Evolutionary conservation across 2,329 filamentous ascomycete genomes (phyloP).

Genomic region (Pyricularia grisea): DNA sequence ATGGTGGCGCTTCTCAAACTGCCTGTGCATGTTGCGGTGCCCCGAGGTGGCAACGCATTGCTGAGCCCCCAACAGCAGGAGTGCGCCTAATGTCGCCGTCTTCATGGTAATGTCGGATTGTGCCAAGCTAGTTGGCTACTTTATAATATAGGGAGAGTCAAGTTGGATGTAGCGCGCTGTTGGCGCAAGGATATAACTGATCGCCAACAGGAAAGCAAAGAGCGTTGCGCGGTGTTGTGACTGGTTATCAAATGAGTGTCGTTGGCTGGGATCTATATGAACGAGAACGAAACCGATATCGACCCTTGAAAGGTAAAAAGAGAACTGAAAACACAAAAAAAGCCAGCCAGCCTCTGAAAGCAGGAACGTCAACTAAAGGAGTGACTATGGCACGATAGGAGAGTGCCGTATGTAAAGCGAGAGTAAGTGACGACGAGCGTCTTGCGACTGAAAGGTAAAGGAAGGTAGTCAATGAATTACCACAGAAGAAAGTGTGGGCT

Average conservation of each 20-base stretch:
- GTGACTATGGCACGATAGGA: not conserved
- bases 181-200: not conserved
- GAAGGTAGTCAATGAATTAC: not conserved
- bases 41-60: slow-evolving; percentile 25
- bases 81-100: slow-evolving; percentile 37
- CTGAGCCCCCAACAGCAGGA: slow-evolving; percentile 34
- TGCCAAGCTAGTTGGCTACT: slow-evolving; percentile 2
- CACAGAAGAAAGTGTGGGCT: not conserved
- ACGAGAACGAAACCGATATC: not conserved
- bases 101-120: slow-evolving; percentile 34
- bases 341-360: slow-evolving; percentile 1
- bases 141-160: not conserved
- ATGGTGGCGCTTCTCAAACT: slow-evolving; percentile 21
- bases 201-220: too few relatives aligned
- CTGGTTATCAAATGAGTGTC: not conserved
- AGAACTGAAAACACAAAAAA: not conserved
- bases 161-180: not conserved
- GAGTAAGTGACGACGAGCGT: slow-evolving; percentile 6
- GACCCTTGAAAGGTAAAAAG: not conserved
- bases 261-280: not conserved
- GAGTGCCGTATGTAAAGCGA: not conserved
- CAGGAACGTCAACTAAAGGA: slow-evolving; percentile 2
- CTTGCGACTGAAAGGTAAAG: not conserved
- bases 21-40: slow-evolving; percentile 24
- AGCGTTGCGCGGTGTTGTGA: not conserved